These are phyloP conservation scores for Catunica adiposa DNA, from an alignment of 2,329 filamentous ascomycete species.

Conservation along the genomic window DNA sequence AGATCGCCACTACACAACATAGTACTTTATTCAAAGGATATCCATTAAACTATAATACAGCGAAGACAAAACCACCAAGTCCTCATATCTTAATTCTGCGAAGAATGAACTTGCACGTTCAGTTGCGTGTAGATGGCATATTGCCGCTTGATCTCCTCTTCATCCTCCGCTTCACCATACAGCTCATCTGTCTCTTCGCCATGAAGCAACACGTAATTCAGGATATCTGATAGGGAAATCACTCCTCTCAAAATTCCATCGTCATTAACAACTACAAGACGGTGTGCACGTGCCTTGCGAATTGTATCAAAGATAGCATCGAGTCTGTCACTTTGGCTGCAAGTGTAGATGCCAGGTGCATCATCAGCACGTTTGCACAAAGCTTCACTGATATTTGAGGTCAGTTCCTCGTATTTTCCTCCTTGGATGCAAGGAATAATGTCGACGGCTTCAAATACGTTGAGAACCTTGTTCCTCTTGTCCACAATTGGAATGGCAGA, in stretches of 20 bases:
- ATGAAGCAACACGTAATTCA: constrained; percentile 80
- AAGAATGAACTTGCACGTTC: constrained; percentile 2
- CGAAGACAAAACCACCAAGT: too few species aligned
- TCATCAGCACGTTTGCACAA: constrained; percentile 75
- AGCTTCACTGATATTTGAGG: constrained; percentile 73
- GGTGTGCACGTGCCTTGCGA: constrained; percentile 83
- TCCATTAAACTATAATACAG: too few species aligned
- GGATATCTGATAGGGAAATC: constrained; percentile 85
- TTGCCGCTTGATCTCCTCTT: constrained; percentile 13
- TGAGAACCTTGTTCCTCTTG: constrained; percentile 58
- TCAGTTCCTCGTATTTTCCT: constrained; percentile 78
- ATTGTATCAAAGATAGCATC: constrained; percentile 96
- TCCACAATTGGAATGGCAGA: constrained; percentile 90
- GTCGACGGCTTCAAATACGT: constrained; percentile 95
- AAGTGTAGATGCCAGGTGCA: constrained; percentile 93
- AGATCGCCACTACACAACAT: too few species aligned
- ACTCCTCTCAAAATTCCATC: constrained; percentile 72
- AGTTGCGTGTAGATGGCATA: constrained; percentile 5
- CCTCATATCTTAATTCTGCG: constrained; percentile 9
- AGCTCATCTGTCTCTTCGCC: constrained; percentile 42
- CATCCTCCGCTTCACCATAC: constrained; percentile 15
- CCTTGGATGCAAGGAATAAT: constrained; percentile 93
- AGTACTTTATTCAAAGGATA: too few species aligned
- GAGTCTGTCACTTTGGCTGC: constrained; percentile 74
- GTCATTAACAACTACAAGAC: constrained; percentile 85